phyloP scores from a whole-genome alignment of 2,329 filamentous ascomycete genomes.

The Triangularia verruculosa region DNA sequence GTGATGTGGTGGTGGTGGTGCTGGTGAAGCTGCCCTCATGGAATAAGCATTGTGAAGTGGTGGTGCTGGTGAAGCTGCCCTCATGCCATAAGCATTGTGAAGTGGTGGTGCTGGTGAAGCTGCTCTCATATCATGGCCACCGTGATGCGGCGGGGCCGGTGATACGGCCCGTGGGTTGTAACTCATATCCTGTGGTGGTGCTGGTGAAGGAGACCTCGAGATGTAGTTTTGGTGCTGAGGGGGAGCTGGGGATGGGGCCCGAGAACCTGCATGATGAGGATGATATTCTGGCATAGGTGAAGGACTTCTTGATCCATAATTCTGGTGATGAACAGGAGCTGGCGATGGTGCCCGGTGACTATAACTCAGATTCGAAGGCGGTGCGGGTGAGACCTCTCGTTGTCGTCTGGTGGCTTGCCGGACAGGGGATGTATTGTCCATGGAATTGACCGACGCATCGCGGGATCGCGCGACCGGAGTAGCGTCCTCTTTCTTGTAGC shows the following conservation, averaged over 20 bases:
- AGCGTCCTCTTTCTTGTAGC: constrained; percentile 27
- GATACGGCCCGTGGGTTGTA: constrained; percentile 3
- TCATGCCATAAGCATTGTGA: background rate
- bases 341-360: constrained; percentile 41
- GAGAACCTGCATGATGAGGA: background rate
- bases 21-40: constrained; percentile 3
- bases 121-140: constrained; percentile 16
- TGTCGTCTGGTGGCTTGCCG: constrained; percentile 24
- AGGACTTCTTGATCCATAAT: constrained; percentile 2
- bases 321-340: constrained; percentile 32
- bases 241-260: constrained; percentile 23
- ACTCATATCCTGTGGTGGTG: background rate
- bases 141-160: constrained; percentile 26
- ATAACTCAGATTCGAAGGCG: constrained; percentile 31
- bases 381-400: constrained; percentile 30
- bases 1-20: constrained; percentile 4
- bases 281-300: constrained; percentile 9
- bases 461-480: constrained; percentile 28
- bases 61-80: constrained; percentile 10
- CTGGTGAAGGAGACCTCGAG: constrained; percentile 14
- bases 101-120: constrained; percentile 21
- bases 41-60: background rate
- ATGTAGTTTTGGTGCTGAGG: constrained; percentile 22
- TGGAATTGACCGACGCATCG: constrained; percentile 43
- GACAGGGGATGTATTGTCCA: constrained; percentile 25